Evolutionary conservation across 495 filamentous ascomycete genomes (phyloP), one percentile per base, ranked within the genome.

Genomic region (Hypoxylon fragiforme): DNA sequence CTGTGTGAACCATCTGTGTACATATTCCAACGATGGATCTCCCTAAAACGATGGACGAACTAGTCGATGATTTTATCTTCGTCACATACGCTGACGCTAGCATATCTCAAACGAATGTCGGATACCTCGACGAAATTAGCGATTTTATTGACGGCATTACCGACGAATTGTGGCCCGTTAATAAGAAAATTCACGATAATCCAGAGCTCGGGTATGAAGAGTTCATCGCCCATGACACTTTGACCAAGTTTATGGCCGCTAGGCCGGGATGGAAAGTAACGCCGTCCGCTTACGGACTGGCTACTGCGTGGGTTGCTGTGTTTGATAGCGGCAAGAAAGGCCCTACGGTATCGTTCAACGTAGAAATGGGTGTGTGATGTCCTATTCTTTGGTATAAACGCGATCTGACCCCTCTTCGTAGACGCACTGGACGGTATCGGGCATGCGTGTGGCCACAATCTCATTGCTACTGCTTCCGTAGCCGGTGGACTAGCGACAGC

Each of bases 381-480:
- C 24, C 5, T 5, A 13, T 22, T 20, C 13, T 7, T 21, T 9
- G 7, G 3, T 13, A 19, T 8, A 26, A 14, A n/a, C 9, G 22
- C 34, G 1, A 11, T 44, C 58, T 68, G 30, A 68, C 12, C 4
- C 6, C 14, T 24, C 1, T 24, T 16, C 32, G 19, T 30, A 73
- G 81, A 84, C 52, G 80, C 81, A 0, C 70, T 84, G 14, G 82
- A 82, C 0, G 73, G 61, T 2, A 80, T 87, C 30, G 85, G 83
- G 28, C 85, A 89, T 57, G 83, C 84, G 0, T 88, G 84, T 48
- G 85, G 85, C 4, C 85, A 88, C 67, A 88, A 88, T 46, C 79
- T 89, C 1, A 89, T 88, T 51, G 79, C 84, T 4, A 85, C 76
- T 0, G 78, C 78, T 15, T 86, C 84, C 2, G 65, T 87, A 8